Base-by-base conservation (phyloP, 306 rosid genomes). In the Prunus mongolica region DNA sequence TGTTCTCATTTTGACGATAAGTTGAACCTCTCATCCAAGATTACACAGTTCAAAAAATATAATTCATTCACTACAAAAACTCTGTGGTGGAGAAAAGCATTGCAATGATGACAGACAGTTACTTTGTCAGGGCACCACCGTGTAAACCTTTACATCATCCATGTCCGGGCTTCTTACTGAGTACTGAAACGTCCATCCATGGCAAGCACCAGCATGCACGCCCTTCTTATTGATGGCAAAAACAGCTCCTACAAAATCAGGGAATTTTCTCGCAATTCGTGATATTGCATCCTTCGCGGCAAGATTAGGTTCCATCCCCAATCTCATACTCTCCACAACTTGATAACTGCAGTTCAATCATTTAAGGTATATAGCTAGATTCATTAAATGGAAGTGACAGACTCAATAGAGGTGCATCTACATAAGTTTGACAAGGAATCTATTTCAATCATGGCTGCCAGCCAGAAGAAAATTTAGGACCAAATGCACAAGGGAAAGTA, bases 311-410 rank as follows among this genome's bases (percentile, higher is more conserved):
- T 87, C 97, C 91, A 95, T 84, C 81, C 99, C 97, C 49, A 88
- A 76, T 85, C 96, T 88, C 99, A 95, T 89, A 76, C 96, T 95
- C 87, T 95, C 97, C 78, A 95, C 97, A 25, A 95, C 97, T 88
- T 95, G 99, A 87, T 95, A 95, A 68, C 97, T 95, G 89, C 76
- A 71, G 2, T 47, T 50, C 28, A 86, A 85, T 72, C 69, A 79
- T 44, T 77, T 52, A 41, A 73, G 67, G 66, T 30, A 20, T 61
- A 74, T 20, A 24, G 71, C 67, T 20, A 71, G 63, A 67, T 47
- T 76, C 63, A 25, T 32, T 6, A 22, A 6, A n/a, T 6, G 4
- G 8, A 71, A 52, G 62, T n/a, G 30, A 71, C 7, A n/a, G 6
- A 19, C 34, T 64, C 25, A 64, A 12, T 18, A 4, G 0, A 7